Conservation (phyloP, 2,329 filamentous ascomycete species). For the Penicillium sp. region DNA sequence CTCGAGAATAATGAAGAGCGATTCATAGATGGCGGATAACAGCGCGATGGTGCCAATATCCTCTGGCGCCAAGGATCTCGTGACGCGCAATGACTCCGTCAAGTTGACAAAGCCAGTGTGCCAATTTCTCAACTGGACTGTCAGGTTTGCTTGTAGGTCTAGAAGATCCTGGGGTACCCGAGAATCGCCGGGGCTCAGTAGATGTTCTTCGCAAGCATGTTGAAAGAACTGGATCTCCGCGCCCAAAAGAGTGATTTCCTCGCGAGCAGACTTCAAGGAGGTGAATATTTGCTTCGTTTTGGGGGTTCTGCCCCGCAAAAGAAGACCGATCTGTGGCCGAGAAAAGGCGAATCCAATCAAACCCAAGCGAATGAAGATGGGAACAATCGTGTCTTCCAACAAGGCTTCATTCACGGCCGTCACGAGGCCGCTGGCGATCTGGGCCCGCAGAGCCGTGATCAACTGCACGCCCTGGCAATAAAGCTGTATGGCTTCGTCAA, state of each 20-base stretch:
- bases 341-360: constrained; percentile 21
- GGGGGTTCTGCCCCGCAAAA: constrained; percentile 16
- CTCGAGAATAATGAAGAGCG: constrained; percentile 24
- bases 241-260: constrained; percentile 26
- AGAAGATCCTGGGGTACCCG: constrained; percentile 19
- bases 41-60: constrained; percentile 23
- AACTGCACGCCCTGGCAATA: constrained; percentile 33
- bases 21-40: constrained; percentile 28
- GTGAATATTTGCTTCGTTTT: constrained; percentile 7
- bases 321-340: constrained; percentile 10
- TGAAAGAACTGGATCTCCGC: constrained; percentile 30
- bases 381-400: constrained; percentile 30
- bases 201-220: constrained; percentile 18
- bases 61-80: constrained; percentile 9
- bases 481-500: constrained; percentile 30
- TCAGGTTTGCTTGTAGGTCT: constrained; percentile 16
- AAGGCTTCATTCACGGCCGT: constrained; percentile 14
- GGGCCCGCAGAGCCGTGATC: constrained; percentile 23
- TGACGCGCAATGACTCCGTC: constrained; percentile 7
- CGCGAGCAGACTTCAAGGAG: constrained; percentile 29
- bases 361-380: constrained; percentile 33
- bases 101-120: constrained; percentile 23
- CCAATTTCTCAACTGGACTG: constrained; percentile 25
- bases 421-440: constrained; percentile 10
- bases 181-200: constrained; percentile 7